phyloP scores from a whole-genome alignment of 306 rosid genomes.

The Alnus glutinosa region DNA sequence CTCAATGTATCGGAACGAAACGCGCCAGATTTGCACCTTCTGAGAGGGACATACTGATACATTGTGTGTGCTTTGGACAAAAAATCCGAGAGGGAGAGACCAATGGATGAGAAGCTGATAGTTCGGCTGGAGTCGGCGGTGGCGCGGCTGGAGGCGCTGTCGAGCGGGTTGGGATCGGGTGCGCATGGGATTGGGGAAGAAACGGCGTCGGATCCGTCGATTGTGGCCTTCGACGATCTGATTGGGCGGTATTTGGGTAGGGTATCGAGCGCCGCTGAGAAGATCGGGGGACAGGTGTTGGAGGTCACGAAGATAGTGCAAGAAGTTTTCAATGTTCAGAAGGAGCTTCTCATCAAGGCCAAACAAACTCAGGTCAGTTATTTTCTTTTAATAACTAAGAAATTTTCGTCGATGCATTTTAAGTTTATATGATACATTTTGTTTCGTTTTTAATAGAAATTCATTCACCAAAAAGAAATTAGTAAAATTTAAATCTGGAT shows the following conservation, averaged over 20 bases:
- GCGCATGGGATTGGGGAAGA: conserved; percentile 28
- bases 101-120: conserved; percentile 76
- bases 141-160: conserved; percentile 65
- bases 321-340: conserved; percentile 73
- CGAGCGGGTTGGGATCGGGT: conserved; percentile 31
- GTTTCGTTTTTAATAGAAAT: no score
- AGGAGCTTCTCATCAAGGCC: conserved; percentile 63
- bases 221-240: conserved; percentile 68
- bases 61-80: not conserved
- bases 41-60: not conserved
- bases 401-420: not conserved
- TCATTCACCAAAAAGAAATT: not conserved
- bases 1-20: not conserved
- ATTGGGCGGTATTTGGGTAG: conserved; percentile 49
- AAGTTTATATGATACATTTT: no score
- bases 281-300: conserved; percentile 76
- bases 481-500: not conserved
- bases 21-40: conserved; percentile 43
- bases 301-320: conserved; percentile 49
- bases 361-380: conserved; percentile 69
- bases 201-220: conserved; percentile 53
- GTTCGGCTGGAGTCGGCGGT: conserved; percentile 88
- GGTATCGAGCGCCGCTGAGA: conserved; percentile 66
- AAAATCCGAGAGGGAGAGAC: conserved; percentile 4
- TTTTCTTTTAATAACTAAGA: not conserved